Evolutionary conservation across 1,284 basidiomycete genomes (phyloP).

Genomic region (Mycosarcoma maydis): DNA sequence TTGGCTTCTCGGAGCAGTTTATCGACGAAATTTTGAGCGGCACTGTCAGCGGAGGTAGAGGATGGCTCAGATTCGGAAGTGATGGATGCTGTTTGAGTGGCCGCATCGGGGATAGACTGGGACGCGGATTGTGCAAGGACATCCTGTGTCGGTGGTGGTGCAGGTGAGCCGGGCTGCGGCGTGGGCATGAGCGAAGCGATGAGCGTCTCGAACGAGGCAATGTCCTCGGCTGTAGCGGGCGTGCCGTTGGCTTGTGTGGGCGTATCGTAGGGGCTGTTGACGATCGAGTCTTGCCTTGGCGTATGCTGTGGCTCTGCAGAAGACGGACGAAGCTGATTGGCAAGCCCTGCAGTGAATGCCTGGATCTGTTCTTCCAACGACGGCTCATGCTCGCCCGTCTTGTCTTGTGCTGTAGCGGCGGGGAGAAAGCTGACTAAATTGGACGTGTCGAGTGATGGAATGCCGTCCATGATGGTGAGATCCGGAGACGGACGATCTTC

Average conservation of each 20-base stretch:
- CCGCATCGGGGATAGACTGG: conserved; percentile 3
- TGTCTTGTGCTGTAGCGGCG: conserved; percentile 4
- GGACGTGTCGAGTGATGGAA: conserved; percentile 30
- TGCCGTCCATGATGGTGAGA: conserved; percentile 34
- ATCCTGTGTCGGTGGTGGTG: not conserved
- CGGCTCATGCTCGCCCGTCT: conserved; percentile 1
- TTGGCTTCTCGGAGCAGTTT: conserved; percentile 39
- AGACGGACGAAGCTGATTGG: conserved; percentile 19
- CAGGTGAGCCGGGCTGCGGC: conserved; percentile 25
- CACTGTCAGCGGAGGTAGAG: conserved; percentile 11
- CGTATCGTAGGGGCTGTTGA: conserved; percentile 25
- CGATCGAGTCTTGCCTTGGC: conserved; percentile 16
- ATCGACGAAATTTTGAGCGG: conserved; percentile 43
- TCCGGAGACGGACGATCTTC: conserved; percentile 5
- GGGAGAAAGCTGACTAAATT: conserved; percentile 26
- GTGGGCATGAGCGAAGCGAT: conserved; percentile 48
- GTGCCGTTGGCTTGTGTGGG: conserved; percentile 37
- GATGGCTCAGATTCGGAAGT: conserved; percentile 12
- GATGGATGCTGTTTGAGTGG: conserved; percentile 5
- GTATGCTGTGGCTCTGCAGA: conserved; percentile 19
- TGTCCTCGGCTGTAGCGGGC: conserved; percentile 38
- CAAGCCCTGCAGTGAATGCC: conserved; percentile 36
- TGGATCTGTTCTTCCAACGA: conserved; percentile 40
- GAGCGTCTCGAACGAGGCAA: conserved; percentile 40
- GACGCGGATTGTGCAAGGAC: not conserved